Percentiles rank a stretch among this genome's conserved stretches.
phyloP scores from a whole-genome alignment of 371 early-diverging fungal species.

The Apophysomyces elegans region DNA sequence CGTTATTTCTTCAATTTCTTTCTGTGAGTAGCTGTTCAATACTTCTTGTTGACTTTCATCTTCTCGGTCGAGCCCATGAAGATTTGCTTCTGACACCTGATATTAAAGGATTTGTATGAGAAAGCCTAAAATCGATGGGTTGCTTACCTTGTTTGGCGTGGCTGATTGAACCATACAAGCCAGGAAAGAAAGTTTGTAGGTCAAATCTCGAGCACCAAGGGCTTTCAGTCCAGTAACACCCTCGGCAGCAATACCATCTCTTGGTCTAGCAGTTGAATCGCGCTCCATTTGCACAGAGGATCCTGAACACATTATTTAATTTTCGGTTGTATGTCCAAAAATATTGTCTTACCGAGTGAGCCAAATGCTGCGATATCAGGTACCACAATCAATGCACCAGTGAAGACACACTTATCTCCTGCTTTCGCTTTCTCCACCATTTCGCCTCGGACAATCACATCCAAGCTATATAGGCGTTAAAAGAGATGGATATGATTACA shows the following conservation, averaged over 20 bases:
- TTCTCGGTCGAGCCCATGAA: slow-evolving; percentile 61
- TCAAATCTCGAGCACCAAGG: slow-evolving; percentile 91
- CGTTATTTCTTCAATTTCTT: slow-evolving; percentile 78
- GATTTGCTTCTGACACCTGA: slow-evolving; percentile 46
- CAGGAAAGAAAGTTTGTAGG: slow-evolving; percentile 90
- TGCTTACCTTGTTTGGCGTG: slow-evolving; percentile 40
- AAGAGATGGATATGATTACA: neutral
- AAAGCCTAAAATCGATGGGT: neutral
- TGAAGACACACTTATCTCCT: slow-evolving; percentile 94
- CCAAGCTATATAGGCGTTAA: slow-evolving; percentile 66
- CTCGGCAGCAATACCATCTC: slow-evolving; percentile 73
- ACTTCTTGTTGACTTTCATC: slow-evolving; percentile 67
- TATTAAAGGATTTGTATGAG: neutral
- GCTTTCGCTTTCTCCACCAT: slow-evolving; percentile 97
- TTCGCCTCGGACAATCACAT: slow-evolving; percentile 97
- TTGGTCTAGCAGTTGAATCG: slow-evolving; percentile 56
- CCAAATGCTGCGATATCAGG: slow-evolving; percentile 91
- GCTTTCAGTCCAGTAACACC: slow-evolving; percentile 89
- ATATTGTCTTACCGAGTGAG: slow-evolving; percentile 56
- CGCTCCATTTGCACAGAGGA: slow-evolving; percentile 61
- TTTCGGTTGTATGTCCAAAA: too few species aligned
- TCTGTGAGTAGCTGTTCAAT: slow-evolving; percentile 64
- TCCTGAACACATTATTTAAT: neutral
- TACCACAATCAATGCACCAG: slow-evolving; percentile 94
- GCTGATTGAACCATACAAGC: slow-evolving; percentile 82